Percentiles rank a stretch among this genome's conserved stretches.
Conservation (phyloP, 2,329 filamentous ascomycete genomes). For the Trichoderma gracile region DNA sequence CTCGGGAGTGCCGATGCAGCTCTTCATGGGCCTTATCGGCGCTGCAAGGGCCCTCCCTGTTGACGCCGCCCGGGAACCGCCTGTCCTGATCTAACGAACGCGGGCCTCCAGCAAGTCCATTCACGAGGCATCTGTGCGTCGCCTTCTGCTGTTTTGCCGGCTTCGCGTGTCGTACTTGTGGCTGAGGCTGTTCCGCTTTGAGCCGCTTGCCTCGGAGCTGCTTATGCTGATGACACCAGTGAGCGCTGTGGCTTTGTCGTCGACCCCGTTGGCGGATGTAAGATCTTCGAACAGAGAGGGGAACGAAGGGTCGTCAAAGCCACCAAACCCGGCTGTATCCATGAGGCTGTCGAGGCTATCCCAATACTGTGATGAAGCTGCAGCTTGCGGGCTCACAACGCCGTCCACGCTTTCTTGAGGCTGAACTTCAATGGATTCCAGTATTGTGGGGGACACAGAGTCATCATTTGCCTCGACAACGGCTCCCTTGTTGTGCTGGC, state of each 20-base stretch:
- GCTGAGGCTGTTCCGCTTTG: slow-evolving; percentile 13
- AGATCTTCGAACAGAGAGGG: not conserved
- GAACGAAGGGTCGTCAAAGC: not conserved
- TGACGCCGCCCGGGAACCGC: slow-evolving; percentile 8
- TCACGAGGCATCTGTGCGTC: not conserved
- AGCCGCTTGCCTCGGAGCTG: not conserved
- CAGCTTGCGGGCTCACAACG: not conserved
- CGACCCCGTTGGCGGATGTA: not conserved
- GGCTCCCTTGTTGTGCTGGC: not conserved
- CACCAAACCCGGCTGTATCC: not conserved
- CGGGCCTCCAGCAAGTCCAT: not conserved
- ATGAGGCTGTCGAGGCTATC: not conserved
- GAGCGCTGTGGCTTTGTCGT: not conserved
- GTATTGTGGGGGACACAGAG: not conserved
- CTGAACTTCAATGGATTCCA: not conserved
- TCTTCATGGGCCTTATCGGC: slow-evolving; percentile 18
- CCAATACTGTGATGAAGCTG: not conserved
- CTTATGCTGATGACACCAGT: slow-evolving; percentile 2
- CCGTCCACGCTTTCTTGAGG: not conserved
- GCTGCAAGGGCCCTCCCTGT: slow-evolving; percentile 12
- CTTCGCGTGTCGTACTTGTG: not conserved
- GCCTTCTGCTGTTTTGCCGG: not conserved
- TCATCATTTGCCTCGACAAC: not conserved
- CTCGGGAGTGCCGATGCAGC: slow-evolving; percentile 26
- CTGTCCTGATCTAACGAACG: slow-evolving; percentile 6